phyloP scores from a whole-genome alignment of 805 yeast species.

The Spencermartinsiella europaea region DNA sequence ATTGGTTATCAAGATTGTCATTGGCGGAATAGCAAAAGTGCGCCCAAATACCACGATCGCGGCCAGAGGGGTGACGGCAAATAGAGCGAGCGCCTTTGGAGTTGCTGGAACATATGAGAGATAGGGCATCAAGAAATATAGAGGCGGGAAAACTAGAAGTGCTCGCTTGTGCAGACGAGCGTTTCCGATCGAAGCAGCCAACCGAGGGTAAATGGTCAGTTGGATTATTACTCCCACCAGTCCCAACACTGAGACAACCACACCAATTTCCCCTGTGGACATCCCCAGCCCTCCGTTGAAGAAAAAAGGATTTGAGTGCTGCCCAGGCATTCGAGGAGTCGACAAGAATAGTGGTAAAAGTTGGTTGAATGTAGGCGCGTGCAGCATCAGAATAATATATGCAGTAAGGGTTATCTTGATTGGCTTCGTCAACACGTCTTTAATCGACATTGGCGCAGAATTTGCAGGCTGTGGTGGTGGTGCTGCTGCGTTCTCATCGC shows the following conservation, averaged over 20 bases:
- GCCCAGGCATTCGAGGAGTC: constrained; percentile 21
- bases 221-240: constrained; percentile 47
- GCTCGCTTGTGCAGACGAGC: constrained; percentile 41
- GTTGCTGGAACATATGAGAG: constrained; percentile 24
- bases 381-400: constrained; percentile 37
- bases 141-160: constrained; percentile 40
- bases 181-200: constrained; percentile 45
- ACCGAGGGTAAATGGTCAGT: constrained; percentile 44
- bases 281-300: constrained; percentile 51
- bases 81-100: constrained; percentile 9
- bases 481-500: not conserved
- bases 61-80: constrained; percentile 11
- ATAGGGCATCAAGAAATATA: constrained; percentile 45
- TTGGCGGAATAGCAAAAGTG: constrained; percentile 25
- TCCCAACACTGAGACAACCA: constrained; percentile 48
- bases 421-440: constrained; percentile 19
- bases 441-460: constrained; percentile 8
- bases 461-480: not conserved
- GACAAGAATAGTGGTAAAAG: constrained; percentile 53
- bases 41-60: constrained; percentile 19
- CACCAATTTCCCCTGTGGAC: constrained; percentile 45
- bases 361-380: constrained; percentile 46
- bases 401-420: constrained; percentile 21
- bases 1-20: constrained; percentile 24
- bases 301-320: constrained; percentile 39